Evolutionary conservation across 768 basidiomycete genomes (phyloP).

Genomic region (Lactarius sp.): DNA sequence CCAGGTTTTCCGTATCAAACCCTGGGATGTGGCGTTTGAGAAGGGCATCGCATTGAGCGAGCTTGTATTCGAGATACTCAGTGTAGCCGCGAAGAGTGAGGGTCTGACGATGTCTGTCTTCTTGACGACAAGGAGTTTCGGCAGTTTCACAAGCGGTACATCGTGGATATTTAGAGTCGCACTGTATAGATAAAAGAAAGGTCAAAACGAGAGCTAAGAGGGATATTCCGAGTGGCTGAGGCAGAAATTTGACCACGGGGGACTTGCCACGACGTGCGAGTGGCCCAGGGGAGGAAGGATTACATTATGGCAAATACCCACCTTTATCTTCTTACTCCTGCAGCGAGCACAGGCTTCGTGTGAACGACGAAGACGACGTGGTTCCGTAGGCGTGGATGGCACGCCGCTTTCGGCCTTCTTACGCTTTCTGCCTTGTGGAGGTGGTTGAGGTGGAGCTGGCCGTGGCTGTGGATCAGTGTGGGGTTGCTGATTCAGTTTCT

Average conservation of each 20-base stretch:
- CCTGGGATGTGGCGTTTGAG: conserved; percentile 67
- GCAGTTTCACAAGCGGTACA: conserved; percentile 83
- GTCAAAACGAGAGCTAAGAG: conserved; percentile 24
- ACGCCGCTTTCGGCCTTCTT: conserved; percentile 64
- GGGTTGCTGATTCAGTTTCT: conserved; percentile 51
- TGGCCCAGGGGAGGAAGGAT: background rate
- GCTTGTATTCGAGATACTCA: conserved; percentile 75
- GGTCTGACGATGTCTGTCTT: conserved; percentile 82
- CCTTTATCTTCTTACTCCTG: conserved; percentile 38
- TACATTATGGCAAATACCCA: conserved; percentile 46
- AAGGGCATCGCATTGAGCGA: conserved; percentile 74
- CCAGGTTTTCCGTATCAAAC: conserved; percentile 62
- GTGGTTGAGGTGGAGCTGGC: conserved; percentile 34
- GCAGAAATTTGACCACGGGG: too few relatives aligned
- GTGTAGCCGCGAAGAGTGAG: conserved; percentile 81
- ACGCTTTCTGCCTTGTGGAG: conserved; percentile 38
- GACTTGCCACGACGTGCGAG: too few relatives aligned
- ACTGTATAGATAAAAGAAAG: conserved; percentile 41
- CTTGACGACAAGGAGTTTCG: conserved; percentile 76
- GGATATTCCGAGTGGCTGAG: background rate
- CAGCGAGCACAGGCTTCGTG: conserved; percentile 91
- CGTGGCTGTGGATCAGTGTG: conserved; percentile 44
- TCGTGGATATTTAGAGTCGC: conserved; percentile 85
- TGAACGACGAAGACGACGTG: conserved; percentile 76
- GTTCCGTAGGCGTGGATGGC: conserved; percentile 53